These are phyloP conservation scores for Cyclotella cryptica DNA, from an alignment of 108 stramenopile species.

Conservation along the genomic window DNA sequence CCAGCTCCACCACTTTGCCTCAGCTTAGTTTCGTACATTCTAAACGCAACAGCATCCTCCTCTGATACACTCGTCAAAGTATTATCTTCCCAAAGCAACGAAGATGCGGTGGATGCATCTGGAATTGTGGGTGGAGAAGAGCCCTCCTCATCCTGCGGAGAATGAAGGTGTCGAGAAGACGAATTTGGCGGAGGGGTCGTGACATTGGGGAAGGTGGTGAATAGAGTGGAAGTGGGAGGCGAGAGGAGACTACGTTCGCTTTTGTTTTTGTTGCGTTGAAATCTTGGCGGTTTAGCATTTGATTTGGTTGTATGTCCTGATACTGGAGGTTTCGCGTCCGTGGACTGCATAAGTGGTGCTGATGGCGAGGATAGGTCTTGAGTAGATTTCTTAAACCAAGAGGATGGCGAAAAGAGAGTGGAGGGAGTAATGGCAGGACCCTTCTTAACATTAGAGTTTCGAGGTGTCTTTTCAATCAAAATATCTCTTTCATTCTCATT, in stretches of 20 bases:
- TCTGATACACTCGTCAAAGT: constrained; percentile 50
- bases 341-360: not conserved
- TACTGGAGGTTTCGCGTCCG: not conserved
- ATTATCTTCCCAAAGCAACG: constrained; percentile 51
- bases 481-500: not conserved
- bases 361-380: not conserved
- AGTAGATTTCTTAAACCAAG: constrained; percentile 12
- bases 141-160: not conserved
- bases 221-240: not conserved
- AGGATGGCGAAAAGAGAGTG: not conserved
- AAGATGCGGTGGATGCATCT: constrained; percentile 54
- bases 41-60: constrained; percentile 45
- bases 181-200: constrained; percentile 7
- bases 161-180: not conserved
- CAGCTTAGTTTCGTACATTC: constrained; percentile 16
- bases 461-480: not conserved
- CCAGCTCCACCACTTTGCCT: not conserved
- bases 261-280: not conserved
- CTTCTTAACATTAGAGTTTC: constrained; percentile 9
- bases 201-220: constrained; percentile 21
- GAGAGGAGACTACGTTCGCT: not conserved
- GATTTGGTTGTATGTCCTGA: too few species aligned
- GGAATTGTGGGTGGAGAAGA: constrained; percentile 23
- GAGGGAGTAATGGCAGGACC: not conserved
- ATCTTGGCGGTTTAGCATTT: constrained; percentile 8